phyloP scores from a whole-genome alignment of 306 rosid genomes.

The Corylus heterophylla region DNA sequence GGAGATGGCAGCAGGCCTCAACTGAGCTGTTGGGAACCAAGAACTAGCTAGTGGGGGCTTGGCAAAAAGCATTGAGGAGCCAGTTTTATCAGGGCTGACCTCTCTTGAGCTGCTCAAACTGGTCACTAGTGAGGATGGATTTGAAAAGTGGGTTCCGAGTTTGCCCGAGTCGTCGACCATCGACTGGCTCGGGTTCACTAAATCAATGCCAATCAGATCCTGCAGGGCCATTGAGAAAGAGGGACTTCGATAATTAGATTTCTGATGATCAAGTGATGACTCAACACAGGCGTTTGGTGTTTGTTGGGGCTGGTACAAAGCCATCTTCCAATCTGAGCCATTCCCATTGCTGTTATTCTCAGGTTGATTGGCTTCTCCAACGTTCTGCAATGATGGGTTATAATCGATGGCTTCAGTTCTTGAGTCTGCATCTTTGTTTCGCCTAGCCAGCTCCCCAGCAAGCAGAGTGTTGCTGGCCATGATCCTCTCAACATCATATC shows the following conservation, averaged over 20 bases:
- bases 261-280: slow-evolving; percentile 35
- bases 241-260: slow-evolving; percentile 40
- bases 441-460: slow-evolving; percentile 73
- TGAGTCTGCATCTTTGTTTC: slow-evolving; percentile 52
- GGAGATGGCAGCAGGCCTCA: slow-evolving; percentile 67
- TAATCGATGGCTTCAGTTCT: slow-evolving; percentile 35
- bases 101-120: slow-evolving; percentile 85
- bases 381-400: slow-evolving; percentile 32
- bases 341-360: slow-evolving; percentile 22
- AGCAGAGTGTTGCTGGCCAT: slow-evolving; percentile 83
- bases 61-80: slow-evolving; percentile 47
- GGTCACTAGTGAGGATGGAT: slow-evolving; percentile 74
- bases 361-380: slow-evolving; percentile 31
- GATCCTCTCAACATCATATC: slow-evolving; percentile 86
- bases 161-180: slow-evolving; percentile 43
- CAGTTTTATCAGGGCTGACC: slow-evolving; percentile 74
- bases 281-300: slow-evolving; percentile 36
- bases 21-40: slow-evolving; percentile 71
- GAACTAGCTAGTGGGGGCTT: slow-evolving; percentile 54
- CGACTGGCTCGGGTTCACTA: slow-evolving; percentile 36
- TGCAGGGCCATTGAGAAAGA: slow-evolving; percentile 60
- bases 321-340: slow-evolving; percentile 61
- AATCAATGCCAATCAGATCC: slow-evolving; percentile 59
- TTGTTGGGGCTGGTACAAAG: slow-evolving; percentile 38
- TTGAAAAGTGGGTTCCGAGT: slow-evolving; percentile 60